phyloP scores from a whole-genome alignment of 495 filamentous ascomycete species.

The Penicillium angulare region DNA sequence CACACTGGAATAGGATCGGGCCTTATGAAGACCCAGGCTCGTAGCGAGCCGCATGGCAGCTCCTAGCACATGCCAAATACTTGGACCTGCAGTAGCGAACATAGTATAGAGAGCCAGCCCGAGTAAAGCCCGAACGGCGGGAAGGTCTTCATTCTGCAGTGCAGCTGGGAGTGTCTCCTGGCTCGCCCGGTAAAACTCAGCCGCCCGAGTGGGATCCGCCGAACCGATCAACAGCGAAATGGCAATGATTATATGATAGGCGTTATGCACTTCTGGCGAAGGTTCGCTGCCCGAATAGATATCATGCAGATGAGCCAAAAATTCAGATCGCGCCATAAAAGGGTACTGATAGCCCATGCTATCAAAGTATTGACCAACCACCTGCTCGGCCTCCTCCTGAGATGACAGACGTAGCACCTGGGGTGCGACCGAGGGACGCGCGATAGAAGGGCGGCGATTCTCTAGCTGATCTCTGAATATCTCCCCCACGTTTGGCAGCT shows the following conservation, averaged over 20 bases:
- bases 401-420: constrained; percentile 39
- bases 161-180: constrained; percentile 38
- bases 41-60: constrained; percentile 46
- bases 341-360: constrained; percentile 48
- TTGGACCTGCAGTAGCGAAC: constrained; percentile 49
- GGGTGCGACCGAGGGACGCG: constrained; percentile 36
- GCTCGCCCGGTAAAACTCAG: constrained; percentile 42
- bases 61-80: constrained; percentile 54
- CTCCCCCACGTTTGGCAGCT: constrained; percentile 45
- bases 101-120: constrained; percentile 51
- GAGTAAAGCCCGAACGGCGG: constrained; percentile 45
- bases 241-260: constrained; percentile 45
- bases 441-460: constrained; percentile 39
- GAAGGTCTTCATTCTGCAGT: constrained; percentile 43
- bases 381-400: constrained; percentile 39
- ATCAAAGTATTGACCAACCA: constrained; percentile 42
- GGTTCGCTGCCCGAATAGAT: constrained; percentile 40
- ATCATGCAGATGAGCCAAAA: constrained; percentile 34
- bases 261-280: constrained; percentile 36
- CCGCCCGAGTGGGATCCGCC: constrained; percentile 31
- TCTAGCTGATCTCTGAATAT: constrained; percentile 48
- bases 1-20: constrained; percentile 32
- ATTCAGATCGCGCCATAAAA: constrained; percentile 40
- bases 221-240: constrained; percentile 40
- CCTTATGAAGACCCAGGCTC: constrained; percentile 50